Evolutionary conservation across 2,329 filamentous ascomycete genomes (phyloP).

Genomic region (Alternaria longipes): DNA sequence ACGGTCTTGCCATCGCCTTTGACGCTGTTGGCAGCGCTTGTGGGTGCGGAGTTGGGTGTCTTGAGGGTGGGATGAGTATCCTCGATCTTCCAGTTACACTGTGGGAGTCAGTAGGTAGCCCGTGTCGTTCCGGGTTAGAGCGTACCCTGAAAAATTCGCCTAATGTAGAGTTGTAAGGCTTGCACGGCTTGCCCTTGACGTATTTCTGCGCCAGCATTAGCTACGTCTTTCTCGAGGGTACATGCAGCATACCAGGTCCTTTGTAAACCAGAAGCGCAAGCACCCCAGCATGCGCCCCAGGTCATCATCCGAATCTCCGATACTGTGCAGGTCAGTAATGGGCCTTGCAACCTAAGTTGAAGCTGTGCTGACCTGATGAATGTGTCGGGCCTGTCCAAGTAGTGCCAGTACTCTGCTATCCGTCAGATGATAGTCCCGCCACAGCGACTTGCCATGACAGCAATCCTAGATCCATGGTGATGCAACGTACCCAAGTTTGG

Average conservation of each 20-base stretch:
- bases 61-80: conserved; percentile 73
- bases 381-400: conserved; percentile 92
- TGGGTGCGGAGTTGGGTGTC: conserved; percentile 53
- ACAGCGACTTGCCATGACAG: background rate
- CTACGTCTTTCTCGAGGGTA: conserved; percentile 14
- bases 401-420: conserved; percentile 91
- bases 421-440: conserved; percentile 32
- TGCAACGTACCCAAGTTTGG: conserved; percentile 78
- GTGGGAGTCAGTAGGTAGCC: conserved; percentile 25
- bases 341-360: background rate
- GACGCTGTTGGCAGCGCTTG: conserved; percentile 49
- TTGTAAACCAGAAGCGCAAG: conserved; percentile 97
- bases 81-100: conserved; percentile 96
- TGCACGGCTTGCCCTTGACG: conserved; percentile 97
- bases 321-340: conserved; percentile 60
- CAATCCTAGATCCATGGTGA: background rate
- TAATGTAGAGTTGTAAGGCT: conserved; percentile 96
- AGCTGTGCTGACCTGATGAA: conserved; percentile 68
- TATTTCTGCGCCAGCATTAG: conserved; percentile 74
- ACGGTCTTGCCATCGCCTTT: conserved; percentile 62
- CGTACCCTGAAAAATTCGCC: conserved; percentile 95
- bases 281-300: conserved; percentile 95
- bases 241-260: conserved; percentile 73
- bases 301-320: conserved; percentile 88
- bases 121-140: background rate